phyloP scores from a whole-genome alignment of 2,329 filamentous ascomycete genomes.

The Amphichorda felina region DNA sequence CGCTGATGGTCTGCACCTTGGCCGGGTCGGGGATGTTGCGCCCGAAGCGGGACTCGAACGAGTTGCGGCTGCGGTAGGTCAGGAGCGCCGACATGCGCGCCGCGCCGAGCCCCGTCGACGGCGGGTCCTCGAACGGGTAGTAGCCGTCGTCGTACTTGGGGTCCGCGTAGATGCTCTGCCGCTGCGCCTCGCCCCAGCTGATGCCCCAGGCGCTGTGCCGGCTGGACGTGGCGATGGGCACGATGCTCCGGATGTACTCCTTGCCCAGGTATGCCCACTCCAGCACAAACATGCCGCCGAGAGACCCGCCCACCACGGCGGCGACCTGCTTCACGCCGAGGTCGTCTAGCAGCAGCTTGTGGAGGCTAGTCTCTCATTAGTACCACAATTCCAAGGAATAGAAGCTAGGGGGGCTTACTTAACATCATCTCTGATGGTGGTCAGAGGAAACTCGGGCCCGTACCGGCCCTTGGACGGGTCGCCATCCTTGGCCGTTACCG shows the following conservation, averaged over 20 bases:
- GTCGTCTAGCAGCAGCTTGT: conserved; percentile 70
- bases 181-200: conserved; percentile 80
- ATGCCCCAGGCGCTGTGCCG: conserved; percentile 84
- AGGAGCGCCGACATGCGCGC: conserved; percentile 94
- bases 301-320: conserved; percentile 70
- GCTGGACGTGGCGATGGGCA: conserved; percentile 77
- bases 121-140: conserved; percentile 79
- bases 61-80: conserved; percentile 93
- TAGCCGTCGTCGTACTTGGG: conserved; percentile 98
- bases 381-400: too few species aligned
- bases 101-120: conserved; percentile 75
- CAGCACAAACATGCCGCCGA: conserved; percentile 83
- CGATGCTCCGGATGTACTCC: conserved; percentile 68
- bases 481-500: conserved; percentile 79
- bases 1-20: conserved; percentile 72
- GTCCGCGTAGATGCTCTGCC: conserved; percentile 92
- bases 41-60: conserved; percentile 90
- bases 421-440: conserved; percentile 91
- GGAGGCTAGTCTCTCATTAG: conserved; percentile 38
- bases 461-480: conserved; percentile 64
- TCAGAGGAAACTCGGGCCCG: conserved; percentile 91
- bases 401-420: conserved; percentile 44
- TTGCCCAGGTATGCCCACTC: conserved; percentile 88
- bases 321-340: conserved; percentile 69
- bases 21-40: conserved; percentile 83